Conservation (phyloP, 805 yeast genomes). For the Crinitomyces ghanaensis region DNA sequence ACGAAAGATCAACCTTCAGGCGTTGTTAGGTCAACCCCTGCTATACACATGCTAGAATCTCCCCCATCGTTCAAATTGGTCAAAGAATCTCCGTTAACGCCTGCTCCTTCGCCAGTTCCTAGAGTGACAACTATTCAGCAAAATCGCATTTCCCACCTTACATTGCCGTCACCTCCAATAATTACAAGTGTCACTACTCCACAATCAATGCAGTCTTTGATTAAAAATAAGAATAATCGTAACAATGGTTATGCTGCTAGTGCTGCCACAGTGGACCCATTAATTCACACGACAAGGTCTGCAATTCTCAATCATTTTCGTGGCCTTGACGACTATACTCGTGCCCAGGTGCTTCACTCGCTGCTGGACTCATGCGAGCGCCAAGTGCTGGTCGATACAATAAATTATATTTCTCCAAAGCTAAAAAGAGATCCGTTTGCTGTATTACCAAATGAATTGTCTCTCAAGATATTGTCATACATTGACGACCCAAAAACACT, state of each 20-base stretch:
- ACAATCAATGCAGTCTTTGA: no score
- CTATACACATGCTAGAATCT: no score
- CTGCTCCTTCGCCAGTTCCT: slow-evolving; percentile 22
- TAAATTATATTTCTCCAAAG: slow-evolving; percentile 25
- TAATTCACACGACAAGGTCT: neutral
- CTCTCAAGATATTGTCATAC: slow-evolving; percentile 72
- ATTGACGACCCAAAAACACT: slow-evolving; percentile 73
- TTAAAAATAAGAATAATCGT: no score
- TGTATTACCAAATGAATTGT: slow-evolving; percentile 64
- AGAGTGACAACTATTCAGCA: neutral
- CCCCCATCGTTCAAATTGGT: no score
- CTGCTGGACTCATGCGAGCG: slow-evolving; percentile 18
- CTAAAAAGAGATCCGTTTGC: slow-evolving; percentile 33
- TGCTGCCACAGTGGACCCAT: slow-evolving; percentile 1
- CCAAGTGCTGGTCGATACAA: slow-evolving; percentile 15
- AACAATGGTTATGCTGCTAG: neutral
- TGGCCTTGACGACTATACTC: slow-evolving; percentile 13
- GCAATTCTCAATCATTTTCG: slow-evolving; percentile 14
- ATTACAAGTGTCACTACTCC: neutral
- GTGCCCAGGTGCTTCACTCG: slow-evolving; percentile 14
- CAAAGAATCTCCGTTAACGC: slow-evolving; percentile 19
- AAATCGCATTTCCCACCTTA: slow-evolving; percentile 13
- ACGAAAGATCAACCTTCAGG: no score
- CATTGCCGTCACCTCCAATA: slow-evolving; percentile 5
- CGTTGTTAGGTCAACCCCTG: no score